A percentile compares a stretch with the other conserved stretches of the same genome.
Conservation (phyloP, 1,139 yeast species). For the Candida tropicalis region DNA sequence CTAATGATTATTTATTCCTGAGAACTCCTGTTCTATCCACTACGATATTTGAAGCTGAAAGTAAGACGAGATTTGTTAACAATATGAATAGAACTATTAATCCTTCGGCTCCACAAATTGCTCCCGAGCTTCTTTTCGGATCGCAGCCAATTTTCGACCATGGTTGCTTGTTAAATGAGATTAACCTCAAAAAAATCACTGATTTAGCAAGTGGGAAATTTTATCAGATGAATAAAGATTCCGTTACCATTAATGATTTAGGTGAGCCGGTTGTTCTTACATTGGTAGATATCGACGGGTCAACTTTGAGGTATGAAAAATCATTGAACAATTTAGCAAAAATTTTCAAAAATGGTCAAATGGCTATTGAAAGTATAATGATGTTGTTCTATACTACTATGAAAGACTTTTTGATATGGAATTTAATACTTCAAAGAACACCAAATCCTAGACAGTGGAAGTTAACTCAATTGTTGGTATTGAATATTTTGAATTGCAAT, state of each 20-base stretch:
- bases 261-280: slow-evolving; percentile 29
- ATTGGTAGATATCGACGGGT: slow-evolving; percentile 25
- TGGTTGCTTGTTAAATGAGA: slow-evolving; percentile 17
- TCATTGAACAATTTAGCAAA: slow-evolving; percentile 20
- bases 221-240: slow-evolving; percentile 21
- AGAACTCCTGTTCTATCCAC: slow-evolving; percentile 37
- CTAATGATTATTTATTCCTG: slow-evolving; percentile 24
- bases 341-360: slow-evolving; percentile 11
- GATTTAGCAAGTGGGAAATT: slow-evolving; percentile 28
- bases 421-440: slow-evolving; percentile 31
- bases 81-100: neutral
- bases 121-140: slow-evolving; percentile 4
- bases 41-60: slow-evolving; percentile 41
- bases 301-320: slow-evolving; percentile 21
- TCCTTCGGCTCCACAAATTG: slow-evolving; percentile 4
- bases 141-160: slow-evolving; percentile 12
- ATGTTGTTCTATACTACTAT: slow-evolving; percentile 24
- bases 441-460: slow-evolving; percentile 24
- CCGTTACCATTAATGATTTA: slow-evolving; percentile 21
- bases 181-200: slow-evolving; percentile 25
- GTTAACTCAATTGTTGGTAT: slow-evolving; percentile 11
- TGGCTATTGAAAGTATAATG: slow-evolving; percentile 5
- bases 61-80: slow-evolving; percentile 18
- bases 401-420: slow-evolving; percentile 34
- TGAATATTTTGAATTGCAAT: slow-evolving; percentile 7